phyloP scores from a whole-genome alignment of 306 rosid genomes.

The Sicyos edulis region DNA sequence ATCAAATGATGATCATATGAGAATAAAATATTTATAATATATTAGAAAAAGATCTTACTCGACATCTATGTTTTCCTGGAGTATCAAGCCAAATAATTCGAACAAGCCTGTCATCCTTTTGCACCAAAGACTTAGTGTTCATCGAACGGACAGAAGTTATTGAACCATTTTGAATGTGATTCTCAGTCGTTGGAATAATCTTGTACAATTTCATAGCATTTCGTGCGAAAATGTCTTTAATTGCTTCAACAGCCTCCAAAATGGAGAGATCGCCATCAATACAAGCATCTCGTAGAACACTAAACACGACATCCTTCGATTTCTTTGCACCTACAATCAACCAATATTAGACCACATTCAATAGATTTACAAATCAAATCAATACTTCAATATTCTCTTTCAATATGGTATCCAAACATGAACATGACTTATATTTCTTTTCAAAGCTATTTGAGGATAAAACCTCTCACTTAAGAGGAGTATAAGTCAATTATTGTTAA shows the following conservation, averaged over 20 bases:
- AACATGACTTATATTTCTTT: too few species aligned
- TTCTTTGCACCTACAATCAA: conserved; percentile 61
- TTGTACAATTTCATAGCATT: conserved; percentile 68
- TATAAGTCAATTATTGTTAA: too few species aligned
- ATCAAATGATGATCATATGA: too few species aligned
- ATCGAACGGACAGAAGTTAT: conserved; percentile 23
- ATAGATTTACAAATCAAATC: too few species aligned
- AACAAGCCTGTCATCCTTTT: conserved; percentile 45
- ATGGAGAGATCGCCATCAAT: conserved; percentile 66
- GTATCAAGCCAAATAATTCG: conserved; percentile 76
- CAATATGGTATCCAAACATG: too few species aligned
- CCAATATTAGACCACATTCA: not conserved
- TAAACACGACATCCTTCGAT: conserved; percentile 62
- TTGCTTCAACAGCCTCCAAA: conserved; percentile 65
- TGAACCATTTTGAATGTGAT: conserved; percentile 22
- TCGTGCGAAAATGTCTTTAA: conserved; percentile 58
- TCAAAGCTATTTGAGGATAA: too few species aligned
- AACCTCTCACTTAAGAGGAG: too few species aligned
- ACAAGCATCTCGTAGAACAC: conserved; percentile 65
- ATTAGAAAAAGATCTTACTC: conserved; percentile 46
- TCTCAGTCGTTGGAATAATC: conserved; percentile 25
- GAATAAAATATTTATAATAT: too few species aligned
- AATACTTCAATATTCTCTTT: too few species aligned
- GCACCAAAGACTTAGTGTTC: conserved; percentile 23
- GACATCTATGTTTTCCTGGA: conserved; percentile 85